phyloP scores from a whole-genome alignment of 331 rosid genomes.

The Rosa hybrid region DNA sequence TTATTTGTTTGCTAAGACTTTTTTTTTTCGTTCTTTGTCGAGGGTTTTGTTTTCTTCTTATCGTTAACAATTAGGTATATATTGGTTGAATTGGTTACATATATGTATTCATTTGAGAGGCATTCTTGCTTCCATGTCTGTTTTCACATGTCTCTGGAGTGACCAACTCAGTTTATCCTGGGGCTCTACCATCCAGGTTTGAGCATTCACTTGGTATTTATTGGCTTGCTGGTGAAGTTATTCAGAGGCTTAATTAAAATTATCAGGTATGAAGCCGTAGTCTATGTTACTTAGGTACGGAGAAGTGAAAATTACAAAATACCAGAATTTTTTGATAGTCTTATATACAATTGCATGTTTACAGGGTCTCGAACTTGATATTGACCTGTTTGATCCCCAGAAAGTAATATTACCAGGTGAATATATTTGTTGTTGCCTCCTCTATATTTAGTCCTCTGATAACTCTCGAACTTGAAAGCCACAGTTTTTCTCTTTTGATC shows the following conservation, averaged over 20 bases:
- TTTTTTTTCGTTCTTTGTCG: too few species aligned
- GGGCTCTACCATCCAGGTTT: slow-evolving; percentile 89
- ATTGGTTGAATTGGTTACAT: too few species aligned
- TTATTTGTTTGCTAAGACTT: too few species aligned
- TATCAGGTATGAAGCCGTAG: slow-evolving; percentile 51
- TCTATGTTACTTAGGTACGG: slow-evolving; percentile 5
- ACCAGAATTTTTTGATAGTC: neutral
- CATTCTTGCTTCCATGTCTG: slow-evolving; percentile 1
- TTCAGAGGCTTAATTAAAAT: slow-evolving; percentile 58
- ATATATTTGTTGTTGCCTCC: slow-evolving; percentile 7
- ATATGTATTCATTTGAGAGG: too few species aligned
- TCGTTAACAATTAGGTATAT: too few species aligned
- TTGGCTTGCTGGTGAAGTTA: slow-evolving; percentile 83
- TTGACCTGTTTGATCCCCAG: slow-evolving; percentile 77
- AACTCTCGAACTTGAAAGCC: neutral
- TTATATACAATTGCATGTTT: slow-evolving; percentile 27
- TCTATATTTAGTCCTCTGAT: slow-evolving; percentile 16
- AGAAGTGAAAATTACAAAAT: slow-evolving; percentile 1
- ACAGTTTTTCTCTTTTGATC: too few species aligned
- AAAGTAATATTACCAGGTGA: slow-evolving; percentile 92
- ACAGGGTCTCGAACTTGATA: slow-evolving; percentile 86
- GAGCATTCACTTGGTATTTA: slow-evolving; percentile 97
- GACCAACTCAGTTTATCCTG: slow-evolving; percentile 75
- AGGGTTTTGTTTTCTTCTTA: too few species aligned
- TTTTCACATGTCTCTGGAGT: slow-evolving; percentile 57